These are phyloP conservation scores for Chalciporus piperatus DNA, from an alignment of 768 basidiomycete species.

Conservation along the genomic window DNA sequence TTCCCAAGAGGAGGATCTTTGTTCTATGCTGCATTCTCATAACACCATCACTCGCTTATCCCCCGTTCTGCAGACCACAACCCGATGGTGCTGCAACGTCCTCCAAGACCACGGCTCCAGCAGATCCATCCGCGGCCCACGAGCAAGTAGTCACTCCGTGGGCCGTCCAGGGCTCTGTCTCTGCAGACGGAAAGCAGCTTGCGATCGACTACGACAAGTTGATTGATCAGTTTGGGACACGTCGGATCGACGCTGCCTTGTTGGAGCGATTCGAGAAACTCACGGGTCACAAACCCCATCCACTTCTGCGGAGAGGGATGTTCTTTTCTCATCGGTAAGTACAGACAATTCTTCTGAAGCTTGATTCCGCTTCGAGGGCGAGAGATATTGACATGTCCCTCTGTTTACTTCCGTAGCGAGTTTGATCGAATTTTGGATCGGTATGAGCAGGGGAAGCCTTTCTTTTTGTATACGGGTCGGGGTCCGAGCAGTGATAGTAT, in stretches of 20 bases:
- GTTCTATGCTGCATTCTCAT: too few species aligned
- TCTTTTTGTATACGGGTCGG: constrained; percentile 96
- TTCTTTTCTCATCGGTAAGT: constrained; percentile 97
- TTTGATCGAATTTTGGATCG: constrained; percentile 92
- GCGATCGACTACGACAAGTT: constrained; percentile 98
- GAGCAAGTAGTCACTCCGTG: constrained; percentile 94
- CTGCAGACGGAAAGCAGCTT: constrained; percentile 83
- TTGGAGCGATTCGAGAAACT: constrained; percentile 87
- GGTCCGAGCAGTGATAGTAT: constrained; percentile 96
- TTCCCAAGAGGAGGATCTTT: too few species aligned
- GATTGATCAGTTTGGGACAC: constrained; percentile 90
- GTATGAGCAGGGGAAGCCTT: constrained; percentile 95
- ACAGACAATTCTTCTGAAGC: neutral
- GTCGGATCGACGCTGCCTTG: constrained; percentile 69
- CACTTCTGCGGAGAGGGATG: constrained; percentile 85
- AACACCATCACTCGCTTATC: neutral
- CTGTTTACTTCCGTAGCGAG: constrained; percentile 53
- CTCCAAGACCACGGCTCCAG: constrained; percentile 26
- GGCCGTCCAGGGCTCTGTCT: constrained; percentile 92
- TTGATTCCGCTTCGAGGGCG: neutral
- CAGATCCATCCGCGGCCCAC: constrained; percentile 30
- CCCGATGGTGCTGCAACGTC: constrained; percentile 21
- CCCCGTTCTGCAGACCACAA: constrained; percentile 11
- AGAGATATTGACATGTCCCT: neutral
- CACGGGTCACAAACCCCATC: constrained; percentile 86